Evolutionary conservation across 73 alveolate genomes (phyloP).

Genomic region (Blepharisma stoltei): DNA sequence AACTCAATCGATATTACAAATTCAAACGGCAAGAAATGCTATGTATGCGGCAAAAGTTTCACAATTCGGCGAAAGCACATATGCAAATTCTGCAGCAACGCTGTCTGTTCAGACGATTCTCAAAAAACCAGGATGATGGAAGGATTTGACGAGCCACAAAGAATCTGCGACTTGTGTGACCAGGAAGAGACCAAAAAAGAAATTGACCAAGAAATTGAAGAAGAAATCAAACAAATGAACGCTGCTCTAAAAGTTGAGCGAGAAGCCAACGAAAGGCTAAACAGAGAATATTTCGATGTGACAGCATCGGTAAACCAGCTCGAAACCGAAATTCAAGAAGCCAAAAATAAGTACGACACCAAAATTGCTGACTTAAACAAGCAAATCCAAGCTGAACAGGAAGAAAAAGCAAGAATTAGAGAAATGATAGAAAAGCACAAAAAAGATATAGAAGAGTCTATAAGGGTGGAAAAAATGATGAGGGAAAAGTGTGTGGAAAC

Average conservation of each 20-base stretch:
- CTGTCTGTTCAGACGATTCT: conserved; percentile 20
- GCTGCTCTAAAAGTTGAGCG: not conserved
- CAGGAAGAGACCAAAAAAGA: conserved; percentile 20
- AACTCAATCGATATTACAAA: not conserved
- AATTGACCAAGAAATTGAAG: not conserved
- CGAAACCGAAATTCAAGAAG: not conserved
- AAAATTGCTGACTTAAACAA: not conserved
- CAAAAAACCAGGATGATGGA: not conserved
- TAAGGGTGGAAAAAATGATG: no score
- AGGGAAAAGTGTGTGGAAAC: no score
- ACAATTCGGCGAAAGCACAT: conserved; percentile 11
- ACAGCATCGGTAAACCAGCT: conserved; percentile 27
- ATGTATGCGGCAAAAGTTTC: conserved; percentile 6
- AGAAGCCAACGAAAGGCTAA: conserved; percentile 14
- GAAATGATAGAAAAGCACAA: no score
- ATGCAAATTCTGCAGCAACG: conserved; percentile 25
- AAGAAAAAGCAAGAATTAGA: not conserved
- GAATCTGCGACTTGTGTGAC: conserved; percentile 26
- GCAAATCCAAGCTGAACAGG: not conserved
- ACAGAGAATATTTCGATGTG: not conserved
- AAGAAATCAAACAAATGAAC: not conserved
- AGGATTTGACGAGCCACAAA: conserved; percentile 16
- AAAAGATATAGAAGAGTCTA: no score
- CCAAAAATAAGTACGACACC: not conserved
- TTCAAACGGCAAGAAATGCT: conserved; percentile 16